Evolutionary conservation across 345 rosid species (phyloP), one percentile per base, ranked within the genome.

Genomic region (Litchi chinensis): DNA sequence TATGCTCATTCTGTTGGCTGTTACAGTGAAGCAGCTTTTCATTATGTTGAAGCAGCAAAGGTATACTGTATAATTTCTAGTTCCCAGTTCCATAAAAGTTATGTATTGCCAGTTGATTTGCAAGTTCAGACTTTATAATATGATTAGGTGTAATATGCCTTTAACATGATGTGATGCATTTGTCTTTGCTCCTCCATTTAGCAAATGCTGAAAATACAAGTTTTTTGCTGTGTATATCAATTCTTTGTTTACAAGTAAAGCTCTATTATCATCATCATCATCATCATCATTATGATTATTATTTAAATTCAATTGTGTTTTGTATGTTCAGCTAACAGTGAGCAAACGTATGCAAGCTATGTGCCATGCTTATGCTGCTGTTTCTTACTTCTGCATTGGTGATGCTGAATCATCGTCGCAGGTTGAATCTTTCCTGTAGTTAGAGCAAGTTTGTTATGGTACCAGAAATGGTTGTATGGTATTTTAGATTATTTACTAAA

Each of bases 1-100:
- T 96, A 94, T 81, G 93, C 98, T 71, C 99, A 96, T 84, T 90
- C 94, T 79, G 95, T 94, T 87, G 97, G 98, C 79, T 96, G 98
- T 86, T 91, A 94, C 76, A 80, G 80, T 81, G 99, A 94, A 87
- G 98, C 99, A 68, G 92, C 94, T 82, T 96, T 91, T 89, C 99
- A 96, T 88, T 94, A 82, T 83, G 81, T 92, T 32, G 98, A 91
- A 88, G 99, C 95, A 24, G 91, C 95, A 78, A 94, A 96, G 92
- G 99, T 93, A 77, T 73, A 50, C 39, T 70, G 8, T 67, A 80
- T 65, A 54, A 54, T 74, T 71, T 73, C 21, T 81, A 52, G 71
- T 40, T 44, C 5, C 60, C 48, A 43, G 43, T 48, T 65, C 73
- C 60, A 11, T 50, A 64, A 65, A 76, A 19, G n/a, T 76, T 54